A percentile compares a stretch with the other conserved stretches of the same genome.
These are phyloP conservation scores for Penicillium brevicompactum DNA, from an alignment of 2,329 filamentous ascomycete genomes.

Conservation along the genomic window DNA sequence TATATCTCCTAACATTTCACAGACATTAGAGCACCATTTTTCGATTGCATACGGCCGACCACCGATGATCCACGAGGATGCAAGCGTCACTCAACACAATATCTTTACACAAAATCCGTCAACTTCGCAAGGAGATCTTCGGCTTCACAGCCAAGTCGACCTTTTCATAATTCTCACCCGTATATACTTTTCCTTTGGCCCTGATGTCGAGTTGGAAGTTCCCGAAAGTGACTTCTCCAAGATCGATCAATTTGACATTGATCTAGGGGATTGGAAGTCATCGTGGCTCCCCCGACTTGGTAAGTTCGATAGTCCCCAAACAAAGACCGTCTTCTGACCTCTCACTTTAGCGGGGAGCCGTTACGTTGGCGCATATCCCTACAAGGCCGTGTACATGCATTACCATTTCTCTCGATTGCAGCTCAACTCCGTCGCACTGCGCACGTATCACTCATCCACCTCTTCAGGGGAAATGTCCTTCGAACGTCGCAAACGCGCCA, in stretches of 20 bases:
- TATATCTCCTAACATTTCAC: slow-evolving; percentile 14
- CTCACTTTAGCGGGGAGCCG: slow-evolving; percentile 44
- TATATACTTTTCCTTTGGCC: slow-evolving; percentile 47
- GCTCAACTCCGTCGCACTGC: slow-evolving; percentile 53
- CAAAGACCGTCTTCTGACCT: background rate
- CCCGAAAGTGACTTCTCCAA: slow-evolving; percentile 42
- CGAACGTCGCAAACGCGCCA: slow-evolving; percentile 49
- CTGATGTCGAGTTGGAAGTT: slow-evolving; percentile 46
- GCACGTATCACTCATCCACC: slow-evolving; percentile 46
- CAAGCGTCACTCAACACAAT: slow-evolving; percentile 40
- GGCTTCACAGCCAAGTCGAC: slow-evolving; percentile 46
- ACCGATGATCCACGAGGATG: slow-evolving; percentile 46
- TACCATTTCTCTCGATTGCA: slow-evolving; percentile 56
- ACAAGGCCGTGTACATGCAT: slow-evolving; percentile 53
- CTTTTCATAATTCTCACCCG: slow-evolving; percentile 48
- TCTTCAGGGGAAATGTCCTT: slow-evolving; percentile 44
- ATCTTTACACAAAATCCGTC: slow-evolving; percentile 34
- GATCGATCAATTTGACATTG: slow-evolving; percentile 44
- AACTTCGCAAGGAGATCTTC: slow-evolving; percentile 37
- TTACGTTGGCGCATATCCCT: slow-evolving; percentile 52
- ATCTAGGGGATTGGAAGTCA: slow-evolving; percentile 42
- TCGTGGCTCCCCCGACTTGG: slow-evolving; percentile 40
- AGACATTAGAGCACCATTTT: slow-evolving; percentile 48
- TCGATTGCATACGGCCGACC: slow-evolving; percentile 48
- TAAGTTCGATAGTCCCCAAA: slow-evolving; percentile 14